Evolutionary conservation across 345 rosid species (phyloP), one percentile per base, ranked within the genome.

Genomic region (Eucalyptus albens): DNA sequence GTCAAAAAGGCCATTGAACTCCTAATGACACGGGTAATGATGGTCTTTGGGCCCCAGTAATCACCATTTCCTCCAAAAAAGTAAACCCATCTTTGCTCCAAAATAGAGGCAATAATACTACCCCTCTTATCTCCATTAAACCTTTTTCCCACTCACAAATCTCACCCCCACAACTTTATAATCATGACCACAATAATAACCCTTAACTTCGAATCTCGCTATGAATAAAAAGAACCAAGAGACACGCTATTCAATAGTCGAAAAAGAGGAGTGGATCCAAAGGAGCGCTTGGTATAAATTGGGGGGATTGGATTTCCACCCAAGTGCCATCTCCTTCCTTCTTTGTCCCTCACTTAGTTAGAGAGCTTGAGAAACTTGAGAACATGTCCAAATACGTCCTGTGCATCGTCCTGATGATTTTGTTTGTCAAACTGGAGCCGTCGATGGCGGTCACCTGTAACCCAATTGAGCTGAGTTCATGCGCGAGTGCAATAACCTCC

Each of bases 401-500:
- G 88, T 87, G 69, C 65, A 45, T 87, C 47, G 47, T 87, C 67
- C 72, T 87, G 69, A 55, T 87, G 44, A 16, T 55, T 24, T 31
- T 87, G 31, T 55, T 55, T 22, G 69, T 4, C 12, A 55, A 22
- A 37, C 47, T 40, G 67, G 88, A 14, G 88, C 15, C 47, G 50
- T 53, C 88, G 17, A 22, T 40, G 9, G 93, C 94, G 42, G 97
- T 94, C 89, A 95, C 97, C 40, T 97, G 99, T 90, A 93, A 89
- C 82, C 97, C 99, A 31, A 89, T 94, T 50, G 93, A 97, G 92
- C 96, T 97, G 92, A 94, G 97, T 91, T 88, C 99, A 0, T 97
- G 99, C 90, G 99, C 93, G 15, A 59, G 93, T 26, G 99, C 99
- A 22, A 96, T 97, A 87, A 94, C 96, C 26, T 93, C 96, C 77